Conservation (phyloP, 169 alveolate species). For the Cryptosporidium andersoni region DNA sequence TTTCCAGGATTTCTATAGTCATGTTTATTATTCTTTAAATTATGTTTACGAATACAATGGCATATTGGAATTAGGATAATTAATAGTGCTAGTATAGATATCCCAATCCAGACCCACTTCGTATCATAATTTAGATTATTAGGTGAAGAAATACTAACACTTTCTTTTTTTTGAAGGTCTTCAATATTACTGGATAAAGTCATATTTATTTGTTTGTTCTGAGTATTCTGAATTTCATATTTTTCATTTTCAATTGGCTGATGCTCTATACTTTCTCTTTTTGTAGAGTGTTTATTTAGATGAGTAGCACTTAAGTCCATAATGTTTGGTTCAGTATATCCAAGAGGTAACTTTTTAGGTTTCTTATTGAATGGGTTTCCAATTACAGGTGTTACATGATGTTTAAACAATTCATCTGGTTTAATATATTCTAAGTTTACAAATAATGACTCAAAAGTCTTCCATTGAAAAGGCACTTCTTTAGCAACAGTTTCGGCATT, state of each 20-base stretch:
- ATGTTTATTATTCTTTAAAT: not conserved
- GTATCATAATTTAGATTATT: too few relatives aligned
- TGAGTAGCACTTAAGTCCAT: constrained; percentile 20
- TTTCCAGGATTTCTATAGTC: too few relatives aligned
- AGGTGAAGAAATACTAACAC: too few relatives aligned
- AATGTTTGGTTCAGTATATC: not conserved
- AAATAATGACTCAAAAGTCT: constrained; percentile 31
- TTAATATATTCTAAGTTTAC: constrained; percentile 51
- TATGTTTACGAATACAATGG: not conserved
- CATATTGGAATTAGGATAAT: too few relatives aligned
- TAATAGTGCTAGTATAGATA: too few relatives aligned
- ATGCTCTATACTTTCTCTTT: too few relatives aligned
- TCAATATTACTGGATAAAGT: too few relatives aligned
- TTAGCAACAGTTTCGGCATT: constrained; percentile 43
- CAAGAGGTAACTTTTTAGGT: too few relatives aligned
- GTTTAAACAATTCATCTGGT: constrained; percentile 38
- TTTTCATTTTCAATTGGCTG: not conserved
- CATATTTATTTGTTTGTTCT: not conserved
- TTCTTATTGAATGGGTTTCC: constrained; percentile 3
- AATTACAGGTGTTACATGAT: constrained; percentile 49
- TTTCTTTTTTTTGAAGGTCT: too few relatives aligned
- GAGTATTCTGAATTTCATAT: not conserved
- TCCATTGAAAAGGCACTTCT: constrained; percentile 40
- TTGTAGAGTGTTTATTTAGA: too few relatives aligned
- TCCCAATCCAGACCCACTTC: too few relatives aligned